A percentile compares a stretch with the other conserved stretches of the same genome.
phyloP scores from a whole-genome alignment of 148 eudicot genomes.

The Euryodendron excelsum region DNA sequence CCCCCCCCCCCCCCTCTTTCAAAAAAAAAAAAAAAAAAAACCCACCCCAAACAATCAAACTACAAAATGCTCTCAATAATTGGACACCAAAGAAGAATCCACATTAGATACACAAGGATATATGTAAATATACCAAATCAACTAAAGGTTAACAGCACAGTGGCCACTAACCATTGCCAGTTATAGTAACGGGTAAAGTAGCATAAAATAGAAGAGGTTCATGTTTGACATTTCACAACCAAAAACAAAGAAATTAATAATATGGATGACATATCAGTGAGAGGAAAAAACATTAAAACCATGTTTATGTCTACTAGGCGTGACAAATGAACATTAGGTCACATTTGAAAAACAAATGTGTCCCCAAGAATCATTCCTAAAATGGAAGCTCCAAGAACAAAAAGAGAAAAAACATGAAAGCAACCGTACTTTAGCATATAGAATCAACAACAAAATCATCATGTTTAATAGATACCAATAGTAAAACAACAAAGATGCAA shows the following conservation, averaged over 20 bases:
- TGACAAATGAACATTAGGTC: not conserved
- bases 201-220: too few species aligned
- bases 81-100: not conserved
- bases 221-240: not conserved
- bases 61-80: not conserved
- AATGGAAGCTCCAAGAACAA: not conserved
- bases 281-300: not conserved
- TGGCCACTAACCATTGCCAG: not conserved
- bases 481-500: conserved; percentile 30
- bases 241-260: not conserved
- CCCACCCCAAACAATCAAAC: too few species aligned
- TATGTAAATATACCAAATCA: not conserved
- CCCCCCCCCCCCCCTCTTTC: too few species aligned
- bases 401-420: not conserved
- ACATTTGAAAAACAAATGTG: not conserved
- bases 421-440: not conserved
- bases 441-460: not conserved
- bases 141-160: not conserved
- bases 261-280: not conserved
- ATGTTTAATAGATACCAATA: not conserved
- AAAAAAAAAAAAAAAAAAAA: too few species aligned
- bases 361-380: too few species aligned
- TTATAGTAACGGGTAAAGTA: too few species aligned
- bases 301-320: not conserved
- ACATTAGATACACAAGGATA: not conserved